Conservation (phyloP, 768 basidiomycete genomes). For the Russula brevipes region DNA sequence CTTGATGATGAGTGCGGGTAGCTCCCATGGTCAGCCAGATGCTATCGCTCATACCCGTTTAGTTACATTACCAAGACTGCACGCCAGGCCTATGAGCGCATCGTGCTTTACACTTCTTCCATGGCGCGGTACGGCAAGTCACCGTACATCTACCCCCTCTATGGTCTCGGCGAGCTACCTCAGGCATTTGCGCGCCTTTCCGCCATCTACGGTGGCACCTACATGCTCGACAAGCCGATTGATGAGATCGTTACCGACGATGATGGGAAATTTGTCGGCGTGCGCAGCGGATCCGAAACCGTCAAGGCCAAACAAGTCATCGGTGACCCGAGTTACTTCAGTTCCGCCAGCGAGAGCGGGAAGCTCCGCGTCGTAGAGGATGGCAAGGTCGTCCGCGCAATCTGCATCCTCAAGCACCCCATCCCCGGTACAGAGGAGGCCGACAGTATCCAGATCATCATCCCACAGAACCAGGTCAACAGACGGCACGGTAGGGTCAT, state of each 20-base stretch:
- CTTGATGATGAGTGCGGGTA: conserved; percentile 87
- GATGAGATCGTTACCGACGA: conserved; percentile 83
- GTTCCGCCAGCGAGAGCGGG: conserved; percentile 64
- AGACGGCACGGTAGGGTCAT: conserved; percentile 75
- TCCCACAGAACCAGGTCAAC: conserved; percentile 96
- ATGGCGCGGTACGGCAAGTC: conserved; percentile 99
- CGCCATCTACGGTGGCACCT: conserved; percentile 98
- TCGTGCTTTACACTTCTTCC: conserved; percentile 94
- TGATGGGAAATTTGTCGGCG: conserved; percentile 89
- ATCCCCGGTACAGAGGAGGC: conserved; percentile 95
- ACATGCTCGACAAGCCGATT: conserved; percentile 97
- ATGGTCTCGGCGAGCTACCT: conserved; percentile 97
- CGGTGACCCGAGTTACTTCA: conserved; percentile 97
- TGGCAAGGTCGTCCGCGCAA: conserved; percentile 91
- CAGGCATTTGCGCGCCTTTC: conserved; percentile 97
- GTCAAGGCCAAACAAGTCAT: conserved; percentile 98
- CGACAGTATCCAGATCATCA: conserved; percentile 95
- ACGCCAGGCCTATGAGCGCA: conserved; percentile 86
- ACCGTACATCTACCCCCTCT: conserved; percentile 98
- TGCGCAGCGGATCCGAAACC: conserved; percentile 81
- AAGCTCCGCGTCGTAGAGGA: conserved; percentile 88
- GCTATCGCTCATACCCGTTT: conserved; percentile 13
- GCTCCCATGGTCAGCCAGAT: background rate
- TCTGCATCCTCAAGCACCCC: conserved; percentile 96
- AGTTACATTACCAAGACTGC: conserved; percentile 94